Evolutionary conservation across 2,329 filamentous ascomycete genomes (phyloP), one percentile per base, ranked within the genome.

Genomic region (Colletotrichum caudatum): DNA sequence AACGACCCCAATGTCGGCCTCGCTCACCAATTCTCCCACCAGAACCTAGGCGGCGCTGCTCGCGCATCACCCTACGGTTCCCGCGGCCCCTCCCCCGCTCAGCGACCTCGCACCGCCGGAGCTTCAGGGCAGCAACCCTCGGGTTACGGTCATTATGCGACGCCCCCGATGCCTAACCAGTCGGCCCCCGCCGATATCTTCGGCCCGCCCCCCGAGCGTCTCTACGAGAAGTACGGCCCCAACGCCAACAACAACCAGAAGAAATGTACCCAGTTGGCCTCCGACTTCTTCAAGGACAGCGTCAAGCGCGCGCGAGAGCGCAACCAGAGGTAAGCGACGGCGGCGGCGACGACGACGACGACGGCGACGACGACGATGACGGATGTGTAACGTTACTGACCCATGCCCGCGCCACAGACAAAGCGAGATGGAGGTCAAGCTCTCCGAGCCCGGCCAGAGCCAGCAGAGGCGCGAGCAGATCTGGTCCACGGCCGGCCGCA

Each of bases 221-320:
- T 95, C 82, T 94, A 94, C 3, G 94, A 97, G 78, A 93, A 93
- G 78, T 92, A 90, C 76, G 89, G 89, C 44, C 79, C 85, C 66
- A 87, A 89, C 75, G 86, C 89, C 75, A 90, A 91, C 78, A 91
- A 90, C 80, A 92, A 92, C 79, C 89, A 92, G 82, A 91, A 91
- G 83, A 91, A 90, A 78, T 92, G 90, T 80, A 88, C 88, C 18
- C 88, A 91, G 78, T 80, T 91, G 78, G 93, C 97, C 50, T 90
- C 92, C 68, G 94, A 96, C 77, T 98, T 98, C 86, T 99, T 98
- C 90, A 97, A 97, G 83, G 95, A 99, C 83, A 98, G 95, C 80
- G 97, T 99, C 67, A 95, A 97, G 86, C 91, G 96, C 77, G 96
- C 96, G 63, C 90, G 95, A 76, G 96, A 98, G 84, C 91, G 96